phyloP scores from a whole-genome alignment of 2,329 filamentous ascomycete genomes.

The Ascochyta koolunga region DNA sequence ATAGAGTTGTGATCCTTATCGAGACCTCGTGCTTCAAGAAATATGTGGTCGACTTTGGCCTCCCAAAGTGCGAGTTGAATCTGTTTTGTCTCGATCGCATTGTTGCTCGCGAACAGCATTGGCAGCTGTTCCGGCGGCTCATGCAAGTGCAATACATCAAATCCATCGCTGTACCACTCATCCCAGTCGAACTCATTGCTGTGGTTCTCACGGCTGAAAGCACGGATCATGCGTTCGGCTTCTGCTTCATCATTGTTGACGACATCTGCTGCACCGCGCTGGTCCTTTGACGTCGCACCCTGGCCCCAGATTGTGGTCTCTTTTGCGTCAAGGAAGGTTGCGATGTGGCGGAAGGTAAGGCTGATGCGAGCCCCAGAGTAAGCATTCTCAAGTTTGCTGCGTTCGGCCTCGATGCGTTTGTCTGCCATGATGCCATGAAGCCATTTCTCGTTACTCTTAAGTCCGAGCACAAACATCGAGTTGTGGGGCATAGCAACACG shows the following conservation, averaged over 20 bases:
- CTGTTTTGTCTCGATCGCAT: constrained; percentile 37
- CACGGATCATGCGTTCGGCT: constrained; percentile 72
- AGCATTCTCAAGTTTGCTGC: constrained; percentile 71
- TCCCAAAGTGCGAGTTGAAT: constrained; percentile 42
- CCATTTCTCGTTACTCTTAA: constrained; percentile 83
- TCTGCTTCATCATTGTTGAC: constrained; percentile 72
- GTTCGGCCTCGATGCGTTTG: constrained; percentile 72
- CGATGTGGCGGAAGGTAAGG: constrained; percentile 88
- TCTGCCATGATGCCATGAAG: constrained; percentile 91
- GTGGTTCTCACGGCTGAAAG: constrained; percentile 87
- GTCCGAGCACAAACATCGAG: constrained; percentile 82
- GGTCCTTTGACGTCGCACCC: constrained; percentile 75
- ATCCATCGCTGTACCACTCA: constrained; percentile 75
- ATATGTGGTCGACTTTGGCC: constrained; percentile 27
- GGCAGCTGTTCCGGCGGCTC: constrained; percentile 39
- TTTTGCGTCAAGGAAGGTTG: constrained; percentile 76
- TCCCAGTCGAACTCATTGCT: constrained; percentile 74
- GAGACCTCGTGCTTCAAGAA: constrained; percentile 25
- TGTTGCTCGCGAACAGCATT: constrained; percentile 47
- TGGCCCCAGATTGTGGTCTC: constrained; percentile 84
- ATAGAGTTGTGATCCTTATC: constrained; percentile 21
- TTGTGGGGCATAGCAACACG: constrained; percentile 83
- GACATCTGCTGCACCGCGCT: constrained; percentile 65
- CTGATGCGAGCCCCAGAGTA: constrained; percentile 82
- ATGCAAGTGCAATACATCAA: constrained; percentile 75